A percentile compares a stretch with the other conserved stretches of the same genome.
Conservation (phyloP, 176 grass and related monocot species). For the Puccinellia tenuiflora region DNA sequence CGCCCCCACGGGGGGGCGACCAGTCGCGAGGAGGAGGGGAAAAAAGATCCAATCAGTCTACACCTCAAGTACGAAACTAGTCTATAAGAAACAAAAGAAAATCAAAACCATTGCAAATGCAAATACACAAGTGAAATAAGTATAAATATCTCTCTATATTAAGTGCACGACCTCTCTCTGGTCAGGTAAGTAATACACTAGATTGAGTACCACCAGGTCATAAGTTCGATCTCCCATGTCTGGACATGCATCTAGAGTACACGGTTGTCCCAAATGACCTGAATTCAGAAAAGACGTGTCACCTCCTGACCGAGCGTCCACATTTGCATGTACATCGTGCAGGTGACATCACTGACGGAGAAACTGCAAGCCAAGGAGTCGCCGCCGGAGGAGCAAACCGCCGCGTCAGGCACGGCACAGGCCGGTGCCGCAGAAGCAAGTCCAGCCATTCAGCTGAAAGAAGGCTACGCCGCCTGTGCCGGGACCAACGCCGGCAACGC, state of each 20-base stretch:
- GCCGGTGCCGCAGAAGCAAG: not conserved
- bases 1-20: too few species aligned
- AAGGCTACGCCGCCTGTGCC: slow-evolving; percentile 9
- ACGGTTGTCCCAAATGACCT: not conserved
- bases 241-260: not conserved
- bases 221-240: too few species aligned
- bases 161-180: too few species aligned
- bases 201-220: too few species aligned
- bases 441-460: not conserved
- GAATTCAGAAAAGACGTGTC: not conserved
- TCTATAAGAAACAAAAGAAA: not conserved
- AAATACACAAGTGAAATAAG: not conserved
- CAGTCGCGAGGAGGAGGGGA: too few species aligned
- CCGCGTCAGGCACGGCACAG: not conserved
- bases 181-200: too few species aligned
- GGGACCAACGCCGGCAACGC: not conserved
- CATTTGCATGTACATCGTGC: not conserved
- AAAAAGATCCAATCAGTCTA: too few species aligned
- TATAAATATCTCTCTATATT: too few species aligned
- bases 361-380: slow-evolving; percentile 49
- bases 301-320: not conserved
- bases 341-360: slow-evolving; percentile 64
- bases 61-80: too few species aligned
- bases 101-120: not conserved
- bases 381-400: not conserved